These are phyloP conservation scores for Verticillium albo-atrum DNA, from an alignment of 2,329 filamentous ascomycete species.

Conservation along the genomic window DNA sequence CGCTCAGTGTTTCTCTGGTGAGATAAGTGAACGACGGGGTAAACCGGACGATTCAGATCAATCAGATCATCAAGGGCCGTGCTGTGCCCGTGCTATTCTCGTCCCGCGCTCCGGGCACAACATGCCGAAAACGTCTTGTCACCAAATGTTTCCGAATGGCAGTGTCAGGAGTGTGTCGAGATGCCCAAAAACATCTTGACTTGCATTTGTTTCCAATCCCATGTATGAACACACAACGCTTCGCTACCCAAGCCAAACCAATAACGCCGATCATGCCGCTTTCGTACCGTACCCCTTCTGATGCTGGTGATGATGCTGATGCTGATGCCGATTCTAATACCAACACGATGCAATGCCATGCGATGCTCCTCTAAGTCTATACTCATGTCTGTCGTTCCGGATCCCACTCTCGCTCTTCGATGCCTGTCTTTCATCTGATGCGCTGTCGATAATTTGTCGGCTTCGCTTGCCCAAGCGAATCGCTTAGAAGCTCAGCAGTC, in stretches of 20 bases:
- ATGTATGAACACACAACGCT: not conserved
- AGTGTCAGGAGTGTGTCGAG: not conserved
- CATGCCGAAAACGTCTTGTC: not conserved
- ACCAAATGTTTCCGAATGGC: not conserved
- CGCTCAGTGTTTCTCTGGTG: too few relatives aligned
- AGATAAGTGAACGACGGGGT: not conserved
- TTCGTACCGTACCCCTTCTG: not conserved
- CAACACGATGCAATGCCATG: not conserved
- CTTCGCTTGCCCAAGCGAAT: not conserved
- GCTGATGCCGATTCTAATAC: not conserved
- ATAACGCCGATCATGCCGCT: not conserved
- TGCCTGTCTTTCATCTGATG: not conserved
- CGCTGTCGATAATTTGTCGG: not conserved
- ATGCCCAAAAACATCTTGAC: not conserved
- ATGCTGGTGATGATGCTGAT: not conserved
- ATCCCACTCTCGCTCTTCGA: not conserved
- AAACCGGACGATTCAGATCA: not conserved
- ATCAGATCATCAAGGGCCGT: not conserved
- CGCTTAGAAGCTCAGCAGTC: conserved; percentile 47
- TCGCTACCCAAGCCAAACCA: not conserved
- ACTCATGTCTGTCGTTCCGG: not conserved
- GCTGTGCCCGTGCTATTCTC: not conserved
- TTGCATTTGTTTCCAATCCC: not conserved
- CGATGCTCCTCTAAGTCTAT: not conserved
- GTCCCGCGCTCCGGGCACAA: not conserved